Evolutionary conservation across 345 rosid species (phyloP).

Genomic region (Hevea brasiliensis): DNA sequence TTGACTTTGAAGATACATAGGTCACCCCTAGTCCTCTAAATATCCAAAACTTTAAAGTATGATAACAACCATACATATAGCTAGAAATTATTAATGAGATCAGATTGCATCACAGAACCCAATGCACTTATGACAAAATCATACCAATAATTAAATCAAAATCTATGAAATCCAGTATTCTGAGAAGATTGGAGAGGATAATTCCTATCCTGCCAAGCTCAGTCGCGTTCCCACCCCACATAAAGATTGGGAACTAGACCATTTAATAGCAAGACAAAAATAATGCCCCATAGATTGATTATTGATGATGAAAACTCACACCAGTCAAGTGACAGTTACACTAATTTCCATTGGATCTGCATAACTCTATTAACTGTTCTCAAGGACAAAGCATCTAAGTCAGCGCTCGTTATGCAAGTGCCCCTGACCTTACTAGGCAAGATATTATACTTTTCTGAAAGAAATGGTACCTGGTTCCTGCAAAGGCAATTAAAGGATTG

Average conservation of each 20-base stretch:
- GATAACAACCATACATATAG: not conserved
- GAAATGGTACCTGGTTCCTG: not conserved
- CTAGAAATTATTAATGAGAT: not conserved
- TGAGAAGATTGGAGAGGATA: not conserved
- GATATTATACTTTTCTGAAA: not conserved
- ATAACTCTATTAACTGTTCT: not conserved
- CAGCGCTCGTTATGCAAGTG: not conserved
- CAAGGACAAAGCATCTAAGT: not conserved
- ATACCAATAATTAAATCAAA: not conserved
- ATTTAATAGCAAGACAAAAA: constrained; percentile 3
- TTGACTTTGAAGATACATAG: not conserved
- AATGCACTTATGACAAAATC: not conserved
- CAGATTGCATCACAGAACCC: not conserved
- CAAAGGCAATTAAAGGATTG: not conserved
- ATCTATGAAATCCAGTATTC: not conserved
- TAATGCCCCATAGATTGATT: not conserved
- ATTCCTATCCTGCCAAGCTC: not conserved
- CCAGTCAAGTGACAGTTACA: not conserved
- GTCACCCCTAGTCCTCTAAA: not conserved
- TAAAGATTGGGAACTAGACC: not conserved
- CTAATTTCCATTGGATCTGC: not conserved
- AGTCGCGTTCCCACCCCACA: not conserved
- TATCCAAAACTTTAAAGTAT: not conserved
- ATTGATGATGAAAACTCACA: no score
- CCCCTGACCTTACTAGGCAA: not conserved